Conservation (phyloP, 495 filamentous ascomycete genomes). For the Bacidia gigantensis region DNA sequence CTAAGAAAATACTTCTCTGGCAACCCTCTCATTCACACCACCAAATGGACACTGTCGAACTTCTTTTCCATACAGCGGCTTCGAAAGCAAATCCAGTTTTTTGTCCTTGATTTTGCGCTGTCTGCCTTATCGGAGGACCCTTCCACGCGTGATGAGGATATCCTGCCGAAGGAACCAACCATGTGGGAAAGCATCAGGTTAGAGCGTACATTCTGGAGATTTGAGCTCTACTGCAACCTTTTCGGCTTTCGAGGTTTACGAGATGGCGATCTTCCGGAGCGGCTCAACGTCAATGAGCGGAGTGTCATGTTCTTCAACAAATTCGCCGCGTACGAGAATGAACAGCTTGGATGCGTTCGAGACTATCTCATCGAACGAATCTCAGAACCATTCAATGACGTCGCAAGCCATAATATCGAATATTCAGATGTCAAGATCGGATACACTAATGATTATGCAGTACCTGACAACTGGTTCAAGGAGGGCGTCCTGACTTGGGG, state of each 20-base stretch:
- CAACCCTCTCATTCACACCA: neutral
- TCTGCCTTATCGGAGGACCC: neutral
- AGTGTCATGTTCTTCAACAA: constrained; percentile 74
- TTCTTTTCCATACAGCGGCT: neutral
- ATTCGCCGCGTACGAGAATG: constrained; percentile 62
- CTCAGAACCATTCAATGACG: constrained; percentile 38
- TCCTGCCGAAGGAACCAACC: neutral
- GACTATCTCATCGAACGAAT: constrained; percentile 54
- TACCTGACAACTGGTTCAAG: neutral
- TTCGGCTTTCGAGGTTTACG: constrained; percentile 33
- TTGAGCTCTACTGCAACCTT: neutral
- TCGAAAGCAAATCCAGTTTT: neutral
- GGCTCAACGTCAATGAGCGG: constrained; percentile 70
- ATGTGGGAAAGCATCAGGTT: neutral
- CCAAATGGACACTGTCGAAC: neutral
- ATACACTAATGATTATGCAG: neutral
- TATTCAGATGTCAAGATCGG: neutral
- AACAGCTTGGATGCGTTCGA: constrained; percentile 54
- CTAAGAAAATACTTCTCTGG: neutral
- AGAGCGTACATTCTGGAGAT: neutral
- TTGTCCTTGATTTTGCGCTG: neutral
- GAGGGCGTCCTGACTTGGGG: neutral
- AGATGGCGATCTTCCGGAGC: constrained; percentile 69
- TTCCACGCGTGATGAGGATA: neutral
- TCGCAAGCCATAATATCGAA: constrained; percentile 4